phyloP scores from a whole-genome alignment of 1,284 basidiomycete genomes.

The Sanguinoderma infundibulare region DNA sequence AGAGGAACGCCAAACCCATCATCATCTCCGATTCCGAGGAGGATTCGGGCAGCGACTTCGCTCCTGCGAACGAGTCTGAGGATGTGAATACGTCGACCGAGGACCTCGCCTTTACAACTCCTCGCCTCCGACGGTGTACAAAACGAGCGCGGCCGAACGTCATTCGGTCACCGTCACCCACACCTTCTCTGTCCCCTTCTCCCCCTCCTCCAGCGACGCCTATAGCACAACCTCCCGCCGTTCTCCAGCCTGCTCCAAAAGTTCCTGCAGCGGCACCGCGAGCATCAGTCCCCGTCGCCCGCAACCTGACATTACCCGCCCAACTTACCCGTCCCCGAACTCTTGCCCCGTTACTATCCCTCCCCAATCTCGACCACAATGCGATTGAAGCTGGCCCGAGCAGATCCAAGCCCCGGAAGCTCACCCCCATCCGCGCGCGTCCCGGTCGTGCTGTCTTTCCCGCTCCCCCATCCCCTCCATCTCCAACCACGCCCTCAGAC shows the following conservation, averaged over 20 bases:
- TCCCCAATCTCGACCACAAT: slow-evolving; percentile 10
- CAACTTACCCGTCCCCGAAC: slow-evolving; percentile 11
- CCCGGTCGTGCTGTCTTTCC: slow-evolving; percentile 44
- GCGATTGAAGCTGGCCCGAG: slow-evolving; percentile 37
- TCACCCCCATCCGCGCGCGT: slow-evolving; percentile 67
- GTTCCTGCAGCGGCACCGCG: background rate
- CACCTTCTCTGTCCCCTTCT: slow-evolving; percentile 14
- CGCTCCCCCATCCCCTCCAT: slow-evolving; percentile 55
- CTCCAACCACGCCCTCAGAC: slow-evolving; percentile 48
- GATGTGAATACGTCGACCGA: slow-evolving; percentile 8
- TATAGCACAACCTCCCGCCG: background rate
- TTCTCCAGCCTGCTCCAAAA: background rate
- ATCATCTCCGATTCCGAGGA: slow-evolving; percentile 42
- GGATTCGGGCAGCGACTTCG: slow-evolving; percentile 43
- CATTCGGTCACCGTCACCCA: slow-evolving; percentile 15
- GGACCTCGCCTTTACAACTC: slow-evolving; percentile 30
- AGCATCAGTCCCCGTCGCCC: background rate
- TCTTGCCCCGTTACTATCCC: slow-evolving; percentile 11
- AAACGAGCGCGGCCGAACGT: slow-evolving; percentile 10
- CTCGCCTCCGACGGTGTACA: slow-evolving; percentile 4
- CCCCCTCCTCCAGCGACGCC: slow-evolving; percentile 9
- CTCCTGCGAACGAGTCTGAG: background rate
- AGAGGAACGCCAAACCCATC: slow-evolving; percentile 31
- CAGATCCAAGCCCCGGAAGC: slow-evolving; percentile 49
- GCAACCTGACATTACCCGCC: slow-evolving; percentile 10